Conservation (phyloP, 176 grass and related monocot species). For the Chrysopogon serrulatus region DNA sequence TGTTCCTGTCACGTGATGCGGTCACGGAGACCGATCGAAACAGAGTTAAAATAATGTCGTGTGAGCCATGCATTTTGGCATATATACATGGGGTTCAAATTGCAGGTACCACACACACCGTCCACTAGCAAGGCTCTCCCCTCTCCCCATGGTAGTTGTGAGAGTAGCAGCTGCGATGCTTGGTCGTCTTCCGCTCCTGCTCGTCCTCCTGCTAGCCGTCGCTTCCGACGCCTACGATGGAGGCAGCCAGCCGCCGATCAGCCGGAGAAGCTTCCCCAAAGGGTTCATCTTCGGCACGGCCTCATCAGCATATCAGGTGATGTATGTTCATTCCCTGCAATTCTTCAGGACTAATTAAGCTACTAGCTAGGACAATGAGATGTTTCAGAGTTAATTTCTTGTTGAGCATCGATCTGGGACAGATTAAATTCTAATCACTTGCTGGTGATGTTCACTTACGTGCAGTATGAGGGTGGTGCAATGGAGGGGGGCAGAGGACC, state of each 20-base stretch:
- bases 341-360: neutral
- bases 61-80: no score
- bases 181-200: neutral
- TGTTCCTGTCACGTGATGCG: no score
- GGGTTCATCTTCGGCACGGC: slow-evolving; percentile 33
- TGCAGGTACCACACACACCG: no score
- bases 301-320: slow-evolving; percentile 27
- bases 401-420: neutral
- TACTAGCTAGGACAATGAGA: neutral
- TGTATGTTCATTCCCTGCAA: neutral
- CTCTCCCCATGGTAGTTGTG: neutral
- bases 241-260: neutral
- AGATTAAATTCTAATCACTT: neutral
- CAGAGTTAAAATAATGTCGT: no score
- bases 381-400: neutral
- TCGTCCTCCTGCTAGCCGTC: neutral
- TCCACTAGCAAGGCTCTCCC: no score
- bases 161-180: neutral
- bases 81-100: no score
- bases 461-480: slow-evolving; percentile 45
- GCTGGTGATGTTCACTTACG: neutral
- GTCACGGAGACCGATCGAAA: no score
- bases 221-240: neutral
- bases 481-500: slow-evolving; percentile 35
- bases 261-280: slow-evolving; percentile 22